Evolutionary conservation across 2,329 filamentous ascomycete species (phyloP).

Genomic region (Aspergillus texensis): DNA sequence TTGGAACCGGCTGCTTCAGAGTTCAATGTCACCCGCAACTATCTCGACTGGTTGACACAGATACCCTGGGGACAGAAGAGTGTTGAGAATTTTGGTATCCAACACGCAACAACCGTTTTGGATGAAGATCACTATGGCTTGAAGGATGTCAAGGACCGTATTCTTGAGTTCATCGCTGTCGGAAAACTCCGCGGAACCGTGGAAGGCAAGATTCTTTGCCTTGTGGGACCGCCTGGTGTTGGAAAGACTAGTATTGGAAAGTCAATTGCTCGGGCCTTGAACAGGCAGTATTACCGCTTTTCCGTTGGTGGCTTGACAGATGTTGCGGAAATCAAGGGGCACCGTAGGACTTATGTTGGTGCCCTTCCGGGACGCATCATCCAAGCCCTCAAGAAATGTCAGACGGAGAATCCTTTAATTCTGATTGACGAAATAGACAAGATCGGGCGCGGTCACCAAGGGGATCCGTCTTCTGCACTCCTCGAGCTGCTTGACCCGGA

Average conservation of each 20-base stretch:
- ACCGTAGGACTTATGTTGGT: conserved; percentile 93
- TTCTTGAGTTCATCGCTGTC: conserved; percentile 96
- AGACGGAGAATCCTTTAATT: conserved; percentile 96
- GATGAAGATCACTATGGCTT: conserved; percentile 97
- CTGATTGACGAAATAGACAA: conserved; percentile 98
- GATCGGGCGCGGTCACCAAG: conserved; percentile 93
- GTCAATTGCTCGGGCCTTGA: conserved; percentile 91
- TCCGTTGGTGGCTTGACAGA: conserved; percentile 96
- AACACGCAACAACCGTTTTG: conserved; percentile 84
- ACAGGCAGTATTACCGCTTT: conserved; percentile 97
- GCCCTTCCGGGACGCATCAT: conserved; percentile 95
- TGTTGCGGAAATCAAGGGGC: conserved; percentile 98
- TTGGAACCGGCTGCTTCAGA: conserved; percentile 94
- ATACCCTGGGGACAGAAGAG: conserved; percentile 97
- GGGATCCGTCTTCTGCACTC: conserved; percentile 90
- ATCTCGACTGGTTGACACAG: conserved; percentile 97
- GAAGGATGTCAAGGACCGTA: conserved; percentile 98
- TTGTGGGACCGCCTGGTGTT: conserved; percentile 95
- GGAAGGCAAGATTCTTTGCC: conserved; percentile 96
- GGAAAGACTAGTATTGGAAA: conserved; percentile 99
- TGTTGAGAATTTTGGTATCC: conserved; percentile 93
- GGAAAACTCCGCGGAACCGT: conserved; percentile 96
- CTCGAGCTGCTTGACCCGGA: conserved; percentile 94
- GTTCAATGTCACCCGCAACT: conserved; percentile 98
- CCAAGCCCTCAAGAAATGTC: conserved; percentile 97